Conservation (phyloP, 2,329 filamentous ascomycete species). For the Trichoderma lentiforme region DNA sequence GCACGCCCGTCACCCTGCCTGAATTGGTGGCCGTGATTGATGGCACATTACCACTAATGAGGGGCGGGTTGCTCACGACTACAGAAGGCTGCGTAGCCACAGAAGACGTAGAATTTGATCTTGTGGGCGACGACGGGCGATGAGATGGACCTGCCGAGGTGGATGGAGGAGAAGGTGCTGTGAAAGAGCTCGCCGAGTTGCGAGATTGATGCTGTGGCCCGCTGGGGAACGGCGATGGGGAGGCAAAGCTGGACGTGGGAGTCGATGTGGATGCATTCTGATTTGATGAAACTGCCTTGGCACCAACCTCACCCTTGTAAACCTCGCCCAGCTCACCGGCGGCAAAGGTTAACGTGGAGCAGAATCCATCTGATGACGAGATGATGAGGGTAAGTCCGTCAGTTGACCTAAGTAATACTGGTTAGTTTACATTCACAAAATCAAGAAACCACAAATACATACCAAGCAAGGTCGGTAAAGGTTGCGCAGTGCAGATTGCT, state of each 20-base stretch:
- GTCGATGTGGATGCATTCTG: constrained; percentile 70
- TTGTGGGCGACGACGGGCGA: constrained; percentile 72
- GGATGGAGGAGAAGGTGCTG: constrained; percentile 54
- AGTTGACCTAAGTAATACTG: constrained; percentile 42
- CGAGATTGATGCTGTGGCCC: constrained; percentile 53
- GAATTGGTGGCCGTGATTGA: constrained; percentile 72
- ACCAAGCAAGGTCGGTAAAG: constrained; percentile 96
- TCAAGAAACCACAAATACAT: constrained; percentile 36
- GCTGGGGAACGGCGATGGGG: constrained; percentile 55
- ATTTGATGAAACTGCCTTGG: constrained; percentile 50
- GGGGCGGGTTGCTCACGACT: constrained; percentile 72
- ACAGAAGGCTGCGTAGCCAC: constrained; percentile 64
- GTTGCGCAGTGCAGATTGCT: constrained; percentile 97
- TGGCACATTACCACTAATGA: constrained; percentile 74
- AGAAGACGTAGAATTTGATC: constrained; percentile 84
- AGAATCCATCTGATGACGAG: constrained; percentile 98
- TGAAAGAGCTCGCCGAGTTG: constrained; percentile 55
- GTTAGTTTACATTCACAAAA: not conserved
- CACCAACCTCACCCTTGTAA: constrained; percentile 67
- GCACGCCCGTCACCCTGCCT: constrained; percentile 58
- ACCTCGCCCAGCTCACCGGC: constrained; percentile 80
- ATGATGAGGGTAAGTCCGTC: constrained; percentile 67
- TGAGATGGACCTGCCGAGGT: constrained; percentile 55
- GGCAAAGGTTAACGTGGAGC: constrained; percentile 82
- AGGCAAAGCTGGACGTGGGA: constrained; percentile 61